A percentile compares a stretch with the other conserved stretches of the same genome.
These are phyloP conservation scores for Phytophthora quininea DNA, from an alignment of 352 stramenopile genomes.

Conservation along the genomic window DNA sequence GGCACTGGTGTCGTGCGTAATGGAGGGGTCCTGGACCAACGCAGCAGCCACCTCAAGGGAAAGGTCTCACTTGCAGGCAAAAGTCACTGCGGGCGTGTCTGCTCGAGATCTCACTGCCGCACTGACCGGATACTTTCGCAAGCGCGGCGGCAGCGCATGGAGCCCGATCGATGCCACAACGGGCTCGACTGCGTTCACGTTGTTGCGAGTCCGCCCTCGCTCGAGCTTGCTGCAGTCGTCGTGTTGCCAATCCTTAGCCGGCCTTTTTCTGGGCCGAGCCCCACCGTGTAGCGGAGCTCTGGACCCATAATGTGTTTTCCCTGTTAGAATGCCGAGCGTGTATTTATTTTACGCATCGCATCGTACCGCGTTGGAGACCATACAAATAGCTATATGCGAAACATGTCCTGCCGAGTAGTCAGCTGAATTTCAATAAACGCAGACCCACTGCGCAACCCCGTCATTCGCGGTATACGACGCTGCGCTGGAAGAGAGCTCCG, in stretches of 20 bases:
- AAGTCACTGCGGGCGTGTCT: background rate
- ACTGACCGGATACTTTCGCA: background rate
- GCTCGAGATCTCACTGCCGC: background rate
- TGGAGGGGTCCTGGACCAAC: too few species aligned
- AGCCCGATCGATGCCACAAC: background rate
- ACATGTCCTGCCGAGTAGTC: too few species aligned
- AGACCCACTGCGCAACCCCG: background rate
- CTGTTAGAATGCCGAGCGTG: too few species aligned
- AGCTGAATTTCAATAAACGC: too few species aligned
- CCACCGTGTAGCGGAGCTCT: too few species aligned
- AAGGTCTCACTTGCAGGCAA: background rate
- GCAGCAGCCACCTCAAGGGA: too few species aligned
- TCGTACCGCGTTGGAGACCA: background rate
- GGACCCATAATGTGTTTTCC: too few species aligned
- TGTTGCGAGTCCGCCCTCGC: too few species aligned
- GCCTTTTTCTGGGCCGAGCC: too few species aligned
- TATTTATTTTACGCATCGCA: too few species aligned
- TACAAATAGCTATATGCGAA: background rate
- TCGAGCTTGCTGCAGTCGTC: background rate
- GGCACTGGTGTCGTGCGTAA: background rate
- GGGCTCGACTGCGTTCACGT: too few species aligned
- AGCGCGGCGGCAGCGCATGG: background rate
- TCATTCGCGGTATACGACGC: conserved; percentile 1
- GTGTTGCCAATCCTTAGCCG: background rate
- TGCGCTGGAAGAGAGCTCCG: conserved; percentile 16